Base-by-base conservation (phyloP, 257 asterid species). In the Solanum tarapatanum region DNA sequence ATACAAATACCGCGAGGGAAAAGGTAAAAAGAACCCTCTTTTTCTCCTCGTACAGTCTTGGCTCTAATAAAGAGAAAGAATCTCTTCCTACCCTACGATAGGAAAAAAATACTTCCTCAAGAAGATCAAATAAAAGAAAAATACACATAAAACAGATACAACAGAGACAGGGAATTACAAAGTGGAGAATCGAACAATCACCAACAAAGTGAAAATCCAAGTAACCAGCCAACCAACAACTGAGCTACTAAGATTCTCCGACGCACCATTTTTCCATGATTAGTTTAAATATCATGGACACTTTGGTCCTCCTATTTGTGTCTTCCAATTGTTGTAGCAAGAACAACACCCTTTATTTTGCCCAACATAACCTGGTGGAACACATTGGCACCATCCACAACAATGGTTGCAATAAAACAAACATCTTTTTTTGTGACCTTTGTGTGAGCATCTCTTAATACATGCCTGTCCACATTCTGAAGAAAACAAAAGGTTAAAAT, bases 251-350 rank as follows among this genome's bases (percentile, higher is more conserved):
- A 12, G 8, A 28, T 68, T 28, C 19, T 28, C 11, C 10, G 4
- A 68, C 32, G 1, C 51, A 21, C 10, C 17, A 23, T 75, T 23
- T 73, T 74, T 33, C 2, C 14, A 33, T n/a, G 66, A 69, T 69
- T 28, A 28, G 1, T 69, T 7, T 72, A 33, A 55, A 32, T 45
- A 28, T 83, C 86, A 83, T 28, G 86, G 86, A 45, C 86, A 83
- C 86, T 83, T 83, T 16, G 86, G 72, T 51, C 86, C 86, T 28
- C 86, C 86, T 83, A 30, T 28, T 8, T 83, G 55, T 83, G 86
- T 45, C 43, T 60, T 51, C 86, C 86, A 83, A 83, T 8, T 83
- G 26, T 83, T 60, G 86, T 83, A 83, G 32, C 86, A 83, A 43
- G 72, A 83, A 83, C 86, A 83, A 51, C 86, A 83, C 1, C 58